A percentile compares a stretch with the other conserved stretches of the same genome.
Conservation (phyloP, 129 eudicot genomes). For the Mikania micrantha region DNA sequence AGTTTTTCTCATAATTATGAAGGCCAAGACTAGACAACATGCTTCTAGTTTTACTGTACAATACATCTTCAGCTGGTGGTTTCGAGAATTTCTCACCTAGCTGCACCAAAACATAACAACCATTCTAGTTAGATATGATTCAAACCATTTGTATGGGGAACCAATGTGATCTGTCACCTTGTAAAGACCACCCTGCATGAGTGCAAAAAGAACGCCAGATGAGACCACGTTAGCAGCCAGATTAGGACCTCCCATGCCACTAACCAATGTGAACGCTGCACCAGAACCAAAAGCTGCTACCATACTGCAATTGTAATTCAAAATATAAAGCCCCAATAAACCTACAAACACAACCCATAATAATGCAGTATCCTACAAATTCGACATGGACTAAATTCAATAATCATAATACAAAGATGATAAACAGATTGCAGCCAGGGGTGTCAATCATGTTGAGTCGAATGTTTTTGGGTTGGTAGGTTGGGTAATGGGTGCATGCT, state of each 20-base stretch:
- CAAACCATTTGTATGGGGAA: background rate
- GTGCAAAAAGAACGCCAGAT: constrained; percentile 69
- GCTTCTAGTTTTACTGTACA: constrained; percentile 46
- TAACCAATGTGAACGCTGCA: constrained; percentile 61
- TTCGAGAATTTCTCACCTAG: constrained; percentile 55
- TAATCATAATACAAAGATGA: too few relatives aligned
- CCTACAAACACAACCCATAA: background rate
- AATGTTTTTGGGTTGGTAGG: too few relatives aligned
- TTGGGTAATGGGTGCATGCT: too few relatives aligned
- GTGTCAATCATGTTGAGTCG: too few relatives aligned
- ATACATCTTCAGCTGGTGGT: constrained; percentile 49
- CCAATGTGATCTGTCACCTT: constrained; percentile 28
- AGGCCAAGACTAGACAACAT: constrained; percentile 59
- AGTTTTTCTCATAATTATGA: constrained; percentile 57
- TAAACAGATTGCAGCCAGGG: too few relatives aligned
- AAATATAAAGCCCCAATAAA: background rate
- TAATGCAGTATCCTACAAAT: background rate
- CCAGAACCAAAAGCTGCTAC: constrained; percentile 84
- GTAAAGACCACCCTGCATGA: constrained; percentile 68
- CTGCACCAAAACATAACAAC: constrained; percentile 24
- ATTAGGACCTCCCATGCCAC: constrained; percentile 74
- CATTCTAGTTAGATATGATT: background rate
- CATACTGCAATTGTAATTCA: constrained; percentile 42
- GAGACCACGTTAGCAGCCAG: constrained; percentile 41
- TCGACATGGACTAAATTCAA: background rate